These are phyloP conservation scores for Ophioceras dolichostomum DNA, from an alignment of 2,329 filamentous ascomycete genomes.

Conservation along the genomic window DNA sequence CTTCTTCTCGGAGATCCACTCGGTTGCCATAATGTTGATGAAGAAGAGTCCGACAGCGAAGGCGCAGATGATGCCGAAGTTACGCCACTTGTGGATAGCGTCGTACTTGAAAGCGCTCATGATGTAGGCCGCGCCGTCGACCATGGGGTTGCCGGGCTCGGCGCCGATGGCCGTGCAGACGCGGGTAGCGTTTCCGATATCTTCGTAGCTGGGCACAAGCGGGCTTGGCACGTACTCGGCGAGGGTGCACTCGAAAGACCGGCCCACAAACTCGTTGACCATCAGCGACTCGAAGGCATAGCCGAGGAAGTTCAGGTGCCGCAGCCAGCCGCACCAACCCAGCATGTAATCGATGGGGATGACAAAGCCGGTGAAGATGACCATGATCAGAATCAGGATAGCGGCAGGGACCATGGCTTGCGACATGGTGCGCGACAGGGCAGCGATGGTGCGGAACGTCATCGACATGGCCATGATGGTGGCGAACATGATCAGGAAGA, in stretches of 20 bases:
- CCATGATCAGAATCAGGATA: constrained; percentile 31
- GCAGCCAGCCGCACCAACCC: constrained; percentile 61
- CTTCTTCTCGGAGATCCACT: constrained; percentile 49
- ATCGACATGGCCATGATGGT: constrained; percentile 53
- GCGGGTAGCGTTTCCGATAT: neutral
- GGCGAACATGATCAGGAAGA: constrained; percentile 46
- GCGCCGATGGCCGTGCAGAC: constrained; percentile 39
- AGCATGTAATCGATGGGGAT: constrained; percentile 45
- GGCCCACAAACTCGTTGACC: constrained; percentile 58
- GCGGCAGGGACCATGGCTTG: constrained; percentile 22
- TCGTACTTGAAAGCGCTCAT: constrained; percentile 41
- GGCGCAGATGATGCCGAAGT: constrained; percentile 54
- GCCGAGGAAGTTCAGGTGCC: constrained; percentile 59
- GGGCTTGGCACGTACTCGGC: constrained; percentile 33
- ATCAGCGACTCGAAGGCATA: constrained; percentile 64
- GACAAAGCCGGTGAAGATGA: constrained; percentile 37
- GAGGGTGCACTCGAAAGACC: constrained; percentile 40
- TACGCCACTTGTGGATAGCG: constrained; percentile 49
- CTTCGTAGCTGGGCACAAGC: constrained; percentile 21
- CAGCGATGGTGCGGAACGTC: constrained; percentile 42
- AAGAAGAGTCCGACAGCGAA: constrained; percentile 53
- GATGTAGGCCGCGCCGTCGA: constrained; percentile 52
- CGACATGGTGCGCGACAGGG: constrained; percentile 40
- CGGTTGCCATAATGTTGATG: constrained; percentile 50
- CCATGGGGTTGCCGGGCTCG: constrained; percentile 35